phyloP scores from a whole-genome alignment of 345 rosid species.

The Lepidium sativum region DNA sequence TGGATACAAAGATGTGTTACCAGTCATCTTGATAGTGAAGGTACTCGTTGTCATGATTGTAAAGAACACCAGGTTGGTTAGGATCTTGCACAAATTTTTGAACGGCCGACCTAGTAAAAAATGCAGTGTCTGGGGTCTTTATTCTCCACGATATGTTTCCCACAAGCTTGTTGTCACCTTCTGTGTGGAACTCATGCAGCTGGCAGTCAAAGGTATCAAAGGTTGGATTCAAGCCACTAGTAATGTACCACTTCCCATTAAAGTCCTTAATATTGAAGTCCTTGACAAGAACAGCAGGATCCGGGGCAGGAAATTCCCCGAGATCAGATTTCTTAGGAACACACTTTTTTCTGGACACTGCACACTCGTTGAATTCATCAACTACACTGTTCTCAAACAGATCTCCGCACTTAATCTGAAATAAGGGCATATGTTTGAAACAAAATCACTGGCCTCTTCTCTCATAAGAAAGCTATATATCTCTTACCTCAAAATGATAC shows the following conservation, averaged over 20 bases:
- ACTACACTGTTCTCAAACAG: conserved; percentile 77
- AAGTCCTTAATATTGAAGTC: conserved; percentile 71
- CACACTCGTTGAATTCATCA: conserved; percentile 90
- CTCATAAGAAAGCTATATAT: neutral
- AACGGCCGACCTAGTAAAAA: conserved; percentile 59
- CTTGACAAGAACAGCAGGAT: conserved; percentile 63
- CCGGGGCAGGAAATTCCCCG: conserved; percentile 82
- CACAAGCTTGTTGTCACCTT: conserved; percentile 58
- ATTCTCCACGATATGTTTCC: conserved; percentile 86
- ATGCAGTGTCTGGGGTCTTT: conserved; percentile 60
- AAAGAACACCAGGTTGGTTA: conserved; percentile 57
- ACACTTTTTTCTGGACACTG: conserved; percentile 85
- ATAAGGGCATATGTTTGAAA: neutral
- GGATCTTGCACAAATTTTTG: conserved; percentile 82
- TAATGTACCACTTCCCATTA: conserved; percentile 78
- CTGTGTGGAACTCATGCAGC: conserved; percentile 73
- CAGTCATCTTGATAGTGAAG: conserved; percentile 98
- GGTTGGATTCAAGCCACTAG: conserved; percentile 87
- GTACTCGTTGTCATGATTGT: conserved; percentile 85
- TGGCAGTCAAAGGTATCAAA: conserved; percentile 85
- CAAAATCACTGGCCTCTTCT: neutral
- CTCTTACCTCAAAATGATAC: neutral
- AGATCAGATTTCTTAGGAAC: conserved; percentile 83
- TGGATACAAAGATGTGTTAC: conserved; percentile 29
- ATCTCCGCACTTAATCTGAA: conserved; percentile 93